Evolutionary conservation across 352 stramenopile genomes (phyloP).

Genomic region (Salisapilia sapeloensis): DNA sequence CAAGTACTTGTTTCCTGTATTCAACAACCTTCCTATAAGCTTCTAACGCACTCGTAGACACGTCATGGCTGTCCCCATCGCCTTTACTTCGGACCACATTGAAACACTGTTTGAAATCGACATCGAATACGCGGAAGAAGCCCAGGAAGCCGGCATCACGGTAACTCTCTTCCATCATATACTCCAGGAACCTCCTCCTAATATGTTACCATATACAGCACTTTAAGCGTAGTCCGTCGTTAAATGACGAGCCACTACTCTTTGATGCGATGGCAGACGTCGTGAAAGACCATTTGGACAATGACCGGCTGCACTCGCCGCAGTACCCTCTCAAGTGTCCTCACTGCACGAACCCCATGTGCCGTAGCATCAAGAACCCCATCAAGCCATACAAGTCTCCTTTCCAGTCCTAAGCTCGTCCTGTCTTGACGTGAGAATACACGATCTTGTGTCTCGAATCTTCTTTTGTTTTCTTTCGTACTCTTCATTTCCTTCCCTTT

Average conservation of each 20-base stretch:
- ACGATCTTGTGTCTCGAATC: no score
- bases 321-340: conserved; percentile 79
- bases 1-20: conserved; percentile 35
- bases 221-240: conserved; percentile 89
- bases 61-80: conserved; percentile 96
- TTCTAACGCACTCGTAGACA: conserved; percentile 18
- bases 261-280: conserved; percentile 95
- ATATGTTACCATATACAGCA: conserved; percentile 15
- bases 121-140: conserved; percentile 97
- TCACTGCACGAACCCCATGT: conserved; percentile 67
- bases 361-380: conserved; percentile 71
- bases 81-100: conserved; percentile 98
- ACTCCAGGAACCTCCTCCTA: background rate
- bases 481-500: no score
- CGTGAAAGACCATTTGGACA: conserved; percentile 87
- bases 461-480: no score
- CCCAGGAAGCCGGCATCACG: conserved; percentile 86
- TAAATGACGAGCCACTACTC: conserved; percentile 92
- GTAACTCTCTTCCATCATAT: conserved; percentile 12
- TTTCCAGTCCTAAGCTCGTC: no score
- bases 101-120: conserved; percentile 99
- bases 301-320: conserved; percentile 44
- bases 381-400: conserved; percentile 61
- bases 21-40: background rate
- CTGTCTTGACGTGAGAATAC: no score